Conservation (phyloP, 768 basidiomycete species). For the Boletus pseudopeckii region DNA sequence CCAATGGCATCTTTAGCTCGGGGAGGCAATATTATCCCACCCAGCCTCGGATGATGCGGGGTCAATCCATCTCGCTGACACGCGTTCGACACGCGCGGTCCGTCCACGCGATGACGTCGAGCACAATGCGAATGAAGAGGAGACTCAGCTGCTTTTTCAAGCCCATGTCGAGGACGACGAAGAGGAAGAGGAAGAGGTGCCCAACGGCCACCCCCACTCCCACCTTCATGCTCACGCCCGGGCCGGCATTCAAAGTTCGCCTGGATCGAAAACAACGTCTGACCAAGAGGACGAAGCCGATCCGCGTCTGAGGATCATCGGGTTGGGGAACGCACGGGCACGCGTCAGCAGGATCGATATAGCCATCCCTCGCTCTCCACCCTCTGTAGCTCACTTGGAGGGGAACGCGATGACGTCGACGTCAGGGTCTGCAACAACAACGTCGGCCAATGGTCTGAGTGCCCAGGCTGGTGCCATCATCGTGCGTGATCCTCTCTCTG, state of each 20-base stretch:
- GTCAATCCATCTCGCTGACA: conserved; percentile 40
- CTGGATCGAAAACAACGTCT: background rate
- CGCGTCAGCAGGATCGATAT: conserved; percentile 49
- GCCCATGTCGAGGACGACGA: conserved; percentile 23
- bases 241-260: background rate
- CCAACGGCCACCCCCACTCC: background rate
- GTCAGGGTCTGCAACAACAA: conserved; percentile 14
- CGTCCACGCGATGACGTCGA: conserved; percentile 14
- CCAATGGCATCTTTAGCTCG: conserved; percentile 49
- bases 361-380: conserved; percentile 10
- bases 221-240: background rate
- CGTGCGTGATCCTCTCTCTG: conserved; percentile 41
- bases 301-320: conserved; percentile 30
- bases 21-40: conserved; percentile 79
- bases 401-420: conserved; percentile 19
- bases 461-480: conserved; percentile 87
- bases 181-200: conserved; percentile 9
- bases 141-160: conserved; percentile 20
- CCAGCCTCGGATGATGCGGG: conserved; percentile 36
- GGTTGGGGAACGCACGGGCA: conserved; percentile 41
- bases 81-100: conserved; percentile 21
- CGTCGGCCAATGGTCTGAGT: conserved; percentile 44
- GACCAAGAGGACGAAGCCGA: conserved; percentile 12
- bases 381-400: conserved; percentile 12
- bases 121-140: conserved; percentile 26